A percentile compares a stretch with the other conserved stretches of the same genome.
Conservation (phyloP, 129 eudicot genomes). For the Flaveria linearis region DNA sequence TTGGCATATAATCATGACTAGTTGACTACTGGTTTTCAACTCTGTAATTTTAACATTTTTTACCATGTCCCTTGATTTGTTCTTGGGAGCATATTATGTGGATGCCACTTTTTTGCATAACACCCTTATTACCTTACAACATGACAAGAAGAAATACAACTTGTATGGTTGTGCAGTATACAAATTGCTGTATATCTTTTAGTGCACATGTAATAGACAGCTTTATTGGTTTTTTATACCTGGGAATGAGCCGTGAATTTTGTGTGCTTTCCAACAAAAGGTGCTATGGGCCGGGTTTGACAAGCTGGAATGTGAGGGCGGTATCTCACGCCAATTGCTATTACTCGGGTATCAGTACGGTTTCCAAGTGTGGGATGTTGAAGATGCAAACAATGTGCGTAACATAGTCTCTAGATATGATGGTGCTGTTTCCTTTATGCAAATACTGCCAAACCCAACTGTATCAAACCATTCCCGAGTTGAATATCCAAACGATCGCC, state of each 20-base stretch:
- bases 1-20: slow-evolving; percentile 2
- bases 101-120: neutral
- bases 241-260: neutral
- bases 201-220: neutral
- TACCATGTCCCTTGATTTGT: neutral
- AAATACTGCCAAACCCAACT: slow-evolving; percentile 63
- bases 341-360: slow-evolving; percentile 82
- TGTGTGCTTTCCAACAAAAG: slow-evolving; percentile 33
- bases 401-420: slow-evolving; percentile 71
- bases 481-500: slow-evolving; percentile 61
- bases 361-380: slow-evolving; percentile 96
- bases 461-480: slow-evolving; percentile 44
- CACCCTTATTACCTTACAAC: slow-evolving; percentile 2
- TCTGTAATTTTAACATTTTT: neutral
- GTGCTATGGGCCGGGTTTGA: slow-evolving; percentile 94
- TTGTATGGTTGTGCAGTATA: neutral
- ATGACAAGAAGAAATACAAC: neutral
- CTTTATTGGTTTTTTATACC: neutral
- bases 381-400: slow-evolving; percentile 69
- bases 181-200: neutral
- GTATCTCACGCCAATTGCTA: slow-evolving; percentile 50
- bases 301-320: slow-evolving; percentile 69
- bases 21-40: neutral
- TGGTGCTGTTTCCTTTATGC: slow-evolving; percentile 84
- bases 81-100: neutral